Evolutionary conservation across 1,284 basidiomycete genomes (phyloP), one percentile per base, ranked within the genome.

Genomic region (Cryptococcus amylolentus): DNA sequence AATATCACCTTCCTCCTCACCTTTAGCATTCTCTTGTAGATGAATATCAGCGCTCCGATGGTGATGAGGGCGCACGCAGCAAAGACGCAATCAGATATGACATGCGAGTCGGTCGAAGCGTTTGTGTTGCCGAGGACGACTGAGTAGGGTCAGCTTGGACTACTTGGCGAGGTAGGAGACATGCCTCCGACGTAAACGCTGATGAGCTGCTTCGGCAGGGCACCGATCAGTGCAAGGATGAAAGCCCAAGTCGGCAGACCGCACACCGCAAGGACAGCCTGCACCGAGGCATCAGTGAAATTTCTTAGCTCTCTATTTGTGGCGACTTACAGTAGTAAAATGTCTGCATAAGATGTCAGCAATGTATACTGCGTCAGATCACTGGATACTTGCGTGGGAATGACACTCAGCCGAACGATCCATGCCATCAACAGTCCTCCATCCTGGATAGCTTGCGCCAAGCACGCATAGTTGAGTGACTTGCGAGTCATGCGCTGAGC

Each of bases 141-240:
- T 51, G 47, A 4, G 39, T 23, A 18, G 41, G 5, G 23, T 10
- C 47, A 16, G 39, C 9, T 49, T n/a, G 10, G 5, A 18, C 23
- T 13, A 38, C 18, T 8, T 5, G 18, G 41, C n/a, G 23, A 6
- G 27, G 13, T 12, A 39, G 31, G 12, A 23, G 46, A 51, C 61
- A 46, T 14, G 60, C 61, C 58, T 50, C 65, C 65, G 10, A 67
- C 62, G 49, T 70, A 71, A 9, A 71, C 70, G 28, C 61, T 65
- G 27, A 70, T 64, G 9, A 69, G 58, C 61, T 78, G 76, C 54
- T 79, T 78, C 0, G 78, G 78, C n/a, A 78, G 55, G 5, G 75
- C 68, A 10, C 74, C 54, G 14, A 77, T 56, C 10, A 70, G 57
- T 1, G 77, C 76, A 16, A 72, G 49, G 16, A 69, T 53, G 56